These are phyloP conservation scores for Penicillium diatomitis DNA, from an alignment of 495 filamentous ascomycete species.

Conservation along the genomic window DNA sequence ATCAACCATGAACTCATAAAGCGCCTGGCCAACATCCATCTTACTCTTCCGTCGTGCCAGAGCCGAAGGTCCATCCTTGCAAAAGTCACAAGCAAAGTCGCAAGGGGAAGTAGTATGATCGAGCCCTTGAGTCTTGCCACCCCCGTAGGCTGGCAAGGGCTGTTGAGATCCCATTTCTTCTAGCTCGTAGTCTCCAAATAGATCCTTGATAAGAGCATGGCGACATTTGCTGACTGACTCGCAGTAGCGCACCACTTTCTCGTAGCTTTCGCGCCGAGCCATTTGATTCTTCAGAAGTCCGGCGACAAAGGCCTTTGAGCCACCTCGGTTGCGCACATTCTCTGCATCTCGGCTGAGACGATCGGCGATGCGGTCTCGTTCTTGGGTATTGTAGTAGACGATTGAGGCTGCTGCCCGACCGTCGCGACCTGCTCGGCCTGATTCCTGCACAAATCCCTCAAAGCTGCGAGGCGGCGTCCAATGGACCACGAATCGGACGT, in stretches of 20 bases:
- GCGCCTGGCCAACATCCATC: conserved; percentile 17
- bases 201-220: conserved; percentile 66
- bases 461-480: conserved; percentile 89
- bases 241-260: conserved; percentile 67
- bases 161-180: conserved; percentile 33
- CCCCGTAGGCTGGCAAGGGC: conserved; percentile 11
- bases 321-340: conserved; percentile 27
- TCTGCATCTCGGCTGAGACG: conserved; percentile 31
- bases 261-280: conserved; percentile 36
- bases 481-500: conserved; percentile 88
- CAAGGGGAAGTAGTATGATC: conserved; percentile 39
- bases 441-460: conserved; percentile 94
- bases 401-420: conserved; percentile 79
- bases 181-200: conserved; percentile 63
- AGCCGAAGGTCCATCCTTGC: conserved; percentile 58
- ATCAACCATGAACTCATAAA: neutral
- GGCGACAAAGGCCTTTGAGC: conserved; percentile 6
- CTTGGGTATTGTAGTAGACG: conserved; percentile 79
- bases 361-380: conserved; percentile 64
- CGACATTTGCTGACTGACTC: conserved; percentile 65
- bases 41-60: conserved; percentile 53
- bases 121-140: neutral
- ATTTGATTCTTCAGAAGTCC: conserved; percentile 25
- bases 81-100: conserved; percentile 82
- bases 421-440: conserved; percentile 82